phyloP scores from a whole-genome alignment of 2,329 filamentous ascomycete genomes.

The Tolypocladium pustulatum region DNA sequence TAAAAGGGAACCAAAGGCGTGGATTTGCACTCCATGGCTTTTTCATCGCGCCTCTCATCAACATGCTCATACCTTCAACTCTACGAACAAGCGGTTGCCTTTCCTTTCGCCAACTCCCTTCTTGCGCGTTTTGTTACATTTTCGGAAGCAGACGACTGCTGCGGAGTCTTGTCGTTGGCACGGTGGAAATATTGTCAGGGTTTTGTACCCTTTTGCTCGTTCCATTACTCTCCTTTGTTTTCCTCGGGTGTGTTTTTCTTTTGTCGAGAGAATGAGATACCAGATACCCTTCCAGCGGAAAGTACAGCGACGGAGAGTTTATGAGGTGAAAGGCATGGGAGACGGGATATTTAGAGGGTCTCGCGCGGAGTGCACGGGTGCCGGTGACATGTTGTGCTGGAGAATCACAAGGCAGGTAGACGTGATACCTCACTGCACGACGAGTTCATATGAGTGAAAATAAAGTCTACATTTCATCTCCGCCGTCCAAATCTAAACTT shows the following conservation, averaged over 20 bases:
- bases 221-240: neutral
- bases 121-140: neutral
- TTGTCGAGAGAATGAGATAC: neutral
- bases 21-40: neutral
- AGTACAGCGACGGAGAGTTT: neutral
- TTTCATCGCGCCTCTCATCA: neutral
- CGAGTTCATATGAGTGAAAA: neutral
- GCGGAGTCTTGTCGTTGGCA: neutral
- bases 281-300: neutral
- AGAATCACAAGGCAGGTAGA: neutral
- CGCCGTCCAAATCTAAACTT: conserved; percentile 46
- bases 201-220: neutral
- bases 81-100: neutral
- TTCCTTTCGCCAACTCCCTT: neutral
- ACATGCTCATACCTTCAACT: neutral
- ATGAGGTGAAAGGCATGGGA: neutral
- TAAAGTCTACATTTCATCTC: conserved; percentile 15
- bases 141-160: neutral
- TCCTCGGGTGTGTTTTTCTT: neutral
- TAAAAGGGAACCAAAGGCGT: neutral
- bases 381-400: neutral
- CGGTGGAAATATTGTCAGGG: neutral
- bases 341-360: neutral
- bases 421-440: neutral
- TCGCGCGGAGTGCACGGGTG: neutral